A percentile compares a stretch with the other conserved stretches of the same genome.
These are phyloP conservation scores for Arctostaphylos glauca DNA, from an alignment of 148 eudicot species.

Conservation along the genomic window DNA sequence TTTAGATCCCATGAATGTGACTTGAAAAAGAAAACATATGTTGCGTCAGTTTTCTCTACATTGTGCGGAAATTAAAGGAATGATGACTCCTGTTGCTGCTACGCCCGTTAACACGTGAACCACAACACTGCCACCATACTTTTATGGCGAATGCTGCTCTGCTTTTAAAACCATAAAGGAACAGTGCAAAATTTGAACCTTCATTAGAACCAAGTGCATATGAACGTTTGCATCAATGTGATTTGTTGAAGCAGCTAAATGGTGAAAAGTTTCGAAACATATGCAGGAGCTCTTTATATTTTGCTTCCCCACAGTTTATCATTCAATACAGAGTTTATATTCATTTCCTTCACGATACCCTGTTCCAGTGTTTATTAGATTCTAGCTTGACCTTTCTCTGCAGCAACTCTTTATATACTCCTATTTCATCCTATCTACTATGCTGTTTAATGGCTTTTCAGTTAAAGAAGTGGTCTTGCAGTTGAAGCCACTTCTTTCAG, in stretches of 20 bases:
- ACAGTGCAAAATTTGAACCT: background rate
- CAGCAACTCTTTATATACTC: background rate
- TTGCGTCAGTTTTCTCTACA: background rate
- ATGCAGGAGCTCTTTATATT: background rate
- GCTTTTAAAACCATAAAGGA: background rate
- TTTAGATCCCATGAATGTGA: background rate
- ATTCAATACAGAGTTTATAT: background rate
- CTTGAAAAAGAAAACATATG: background rate
- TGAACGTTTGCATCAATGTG: background rate
- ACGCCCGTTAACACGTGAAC: background rate
- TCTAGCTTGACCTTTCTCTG: background rate
- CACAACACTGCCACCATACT: background rate
- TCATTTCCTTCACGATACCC: background rate
- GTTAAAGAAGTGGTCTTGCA: conserved; percentile 65
- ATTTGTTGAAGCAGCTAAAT: background rate
- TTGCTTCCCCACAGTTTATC: background rate
- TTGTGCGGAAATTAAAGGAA: background rate
- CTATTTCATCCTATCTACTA: background rate
- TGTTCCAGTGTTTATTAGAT: background rate
- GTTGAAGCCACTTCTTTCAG: conserved; percentile 60
- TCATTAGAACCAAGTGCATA: background rate
- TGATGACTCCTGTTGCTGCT: background rate
- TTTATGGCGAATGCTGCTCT: background rate
- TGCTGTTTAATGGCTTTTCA: conserved; percentile 26
- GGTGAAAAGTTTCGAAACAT: background rate